Percentiles rank a stretch among this genome's conserved stretches.
Conservation (phyloP, 2,329 filamentous ascomycete genomes). For the Colletotrichum cereale region DNA sequence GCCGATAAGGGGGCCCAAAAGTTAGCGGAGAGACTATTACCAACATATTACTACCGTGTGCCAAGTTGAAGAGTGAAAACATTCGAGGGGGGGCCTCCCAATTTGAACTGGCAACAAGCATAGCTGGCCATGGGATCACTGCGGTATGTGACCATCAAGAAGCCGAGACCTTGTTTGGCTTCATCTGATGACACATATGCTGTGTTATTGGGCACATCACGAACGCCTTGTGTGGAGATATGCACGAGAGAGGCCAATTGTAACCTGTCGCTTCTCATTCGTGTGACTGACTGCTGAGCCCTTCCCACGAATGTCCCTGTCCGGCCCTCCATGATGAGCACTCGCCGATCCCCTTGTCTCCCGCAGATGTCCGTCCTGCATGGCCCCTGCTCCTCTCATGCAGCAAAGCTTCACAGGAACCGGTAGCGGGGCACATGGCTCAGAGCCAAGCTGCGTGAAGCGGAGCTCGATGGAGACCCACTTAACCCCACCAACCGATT, state of each 20-base stretch:
- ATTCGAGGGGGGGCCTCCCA: neutral
- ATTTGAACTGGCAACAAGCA: neutral
- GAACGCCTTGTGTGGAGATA: neutral
- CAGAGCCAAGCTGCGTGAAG: neutral
- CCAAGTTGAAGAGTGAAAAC: neutral
- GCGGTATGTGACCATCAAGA: neutral
- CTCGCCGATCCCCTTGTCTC: conserved; percentile 2
- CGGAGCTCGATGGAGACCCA: conserved; percentile 11
- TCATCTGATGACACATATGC: neutral
- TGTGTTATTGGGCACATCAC: neutral
- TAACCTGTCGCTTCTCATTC: neutral
- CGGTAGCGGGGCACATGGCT: neutral
- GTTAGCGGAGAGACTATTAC: neutral
- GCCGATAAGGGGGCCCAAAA: neutral
- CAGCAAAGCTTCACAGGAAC: conserved; percentile 8
- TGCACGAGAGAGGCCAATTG: neutral
- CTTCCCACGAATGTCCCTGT: neutral
- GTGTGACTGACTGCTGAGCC: neutral
- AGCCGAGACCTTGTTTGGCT: neutral
- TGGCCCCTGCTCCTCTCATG: conserved; percentile 17
- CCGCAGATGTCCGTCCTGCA: neutral
- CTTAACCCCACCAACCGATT: conserved; percentile 7
- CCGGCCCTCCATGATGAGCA: neutral
- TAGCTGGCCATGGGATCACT: neutral
- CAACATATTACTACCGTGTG: neutral